These are phyloP conservation scores for Quercus tomentella DNA, from an alignment of 331 rosid species.

Conservation along the genomic window DNA sequence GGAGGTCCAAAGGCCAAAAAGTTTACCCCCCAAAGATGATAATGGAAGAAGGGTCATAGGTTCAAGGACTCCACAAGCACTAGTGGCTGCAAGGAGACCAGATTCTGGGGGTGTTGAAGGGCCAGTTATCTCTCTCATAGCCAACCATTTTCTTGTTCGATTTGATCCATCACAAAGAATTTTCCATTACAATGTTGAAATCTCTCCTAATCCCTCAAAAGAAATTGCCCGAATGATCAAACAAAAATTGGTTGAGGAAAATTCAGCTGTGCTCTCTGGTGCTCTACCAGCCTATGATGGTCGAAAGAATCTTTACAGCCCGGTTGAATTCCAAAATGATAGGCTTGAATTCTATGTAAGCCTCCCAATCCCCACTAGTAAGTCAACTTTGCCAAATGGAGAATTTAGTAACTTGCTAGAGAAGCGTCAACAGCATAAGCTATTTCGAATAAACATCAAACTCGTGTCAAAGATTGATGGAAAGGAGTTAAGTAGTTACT, in stretches of 20 bases:
- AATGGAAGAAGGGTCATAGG: constrained; percentile 41
- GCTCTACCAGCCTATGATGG: constrained; percentile 90
- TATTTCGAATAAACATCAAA: constrained; percentile 66
- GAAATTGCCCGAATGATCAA: constrained; percentile 76
- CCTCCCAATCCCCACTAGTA: constrained; percentile 64
- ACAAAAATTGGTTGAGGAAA: constrained; percentile 61
- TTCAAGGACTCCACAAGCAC: constrained; percentile 44
- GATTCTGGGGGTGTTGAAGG: constrained; percentile 98
- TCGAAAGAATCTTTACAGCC: constrained; percentile 81
- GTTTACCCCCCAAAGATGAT: constrained; percentile 36
- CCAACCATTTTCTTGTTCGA: constrained; percentile 88
- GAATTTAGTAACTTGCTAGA: constrained; percentile 37
- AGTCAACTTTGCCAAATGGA: constrained; percentile 30
- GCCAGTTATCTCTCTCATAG: constrained; percentile 65
- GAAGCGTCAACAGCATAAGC: constrained; percentile 51
- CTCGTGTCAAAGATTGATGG: constrained; percentile 83
- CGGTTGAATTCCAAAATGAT: constrained; percentile 71
- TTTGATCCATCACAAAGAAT: constrained; percentile 71
- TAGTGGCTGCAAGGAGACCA: constrained; percentile 81
- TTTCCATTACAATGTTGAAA: constrained; percentile 93
- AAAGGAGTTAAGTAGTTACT: constrained; percentile 59
- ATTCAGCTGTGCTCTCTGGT: constrained; percentile 62
- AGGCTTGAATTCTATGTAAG: constrained; percentile 78
- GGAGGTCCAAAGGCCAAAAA: constrained; percentile 42
- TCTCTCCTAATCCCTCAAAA: constrained; percentile 86